Conservation (phyloP, 1,284 basidiomycete genomes). For the Ustilago vetiveriae region DNA sequence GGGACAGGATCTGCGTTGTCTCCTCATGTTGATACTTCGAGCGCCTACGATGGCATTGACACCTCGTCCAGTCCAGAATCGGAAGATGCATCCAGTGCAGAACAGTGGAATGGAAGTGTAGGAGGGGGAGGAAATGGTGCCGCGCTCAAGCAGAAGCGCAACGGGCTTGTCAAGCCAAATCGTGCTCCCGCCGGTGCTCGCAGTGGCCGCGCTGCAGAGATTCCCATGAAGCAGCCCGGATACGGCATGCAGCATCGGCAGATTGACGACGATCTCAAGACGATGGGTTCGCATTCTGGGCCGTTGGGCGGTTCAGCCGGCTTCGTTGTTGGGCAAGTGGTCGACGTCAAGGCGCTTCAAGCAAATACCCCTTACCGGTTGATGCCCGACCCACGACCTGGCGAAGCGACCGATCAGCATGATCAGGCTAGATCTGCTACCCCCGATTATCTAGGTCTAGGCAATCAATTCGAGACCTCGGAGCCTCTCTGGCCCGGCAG, state of each 20-base stretch:
- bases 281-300: constrained; percentile 25
- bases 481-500: constrained; percentile 26
- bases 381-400: constrained; percentile 18
- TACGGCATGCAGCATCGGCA: constrained; percentile 92
- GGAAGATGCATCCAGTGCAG: constrained; percentile 14
- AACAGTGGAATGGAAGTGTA: constrained; percentile 25
- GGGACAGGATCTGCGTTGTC: constrained; percentile 6
- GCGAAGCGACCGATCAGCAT: constrained; percentile 1
- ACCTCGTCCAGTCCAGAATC: constrained; percentile 17
- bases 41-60: constrained; percentile 39
- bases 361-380: constrained; percentile 39
- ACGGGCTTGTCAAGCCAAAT: constrained; percentile 50
- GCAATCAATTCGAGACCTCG: constrained; percentile 11
- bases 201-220: constrained; percentile 77
- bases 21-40: constrained; percentile 24
- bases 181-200: constrained; percentile 54
- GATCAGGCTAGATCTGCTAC: constrained; percentile 22
- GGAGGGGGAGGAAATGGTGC: constrained; percentile 14
- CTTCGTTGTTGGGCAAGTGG: constrained; percentile 55
- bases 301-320: constrained; percentile 17
- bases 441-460: constrained; percentile 34
- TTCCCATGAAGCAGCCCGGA: constrained; percentile 83
- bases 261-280: constrained; percentile 79
- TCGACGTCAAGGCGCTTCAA: constrained; percentile 52
- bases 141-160: constrained; percentile 33